Percentiles rank a stretch among this genome's conserved stretches.
Evolutionary conservation across 2,329 filamentous ascomycete species (phyloP).

Genomic region (Stagonosporopsis rhizophila): DNA sequence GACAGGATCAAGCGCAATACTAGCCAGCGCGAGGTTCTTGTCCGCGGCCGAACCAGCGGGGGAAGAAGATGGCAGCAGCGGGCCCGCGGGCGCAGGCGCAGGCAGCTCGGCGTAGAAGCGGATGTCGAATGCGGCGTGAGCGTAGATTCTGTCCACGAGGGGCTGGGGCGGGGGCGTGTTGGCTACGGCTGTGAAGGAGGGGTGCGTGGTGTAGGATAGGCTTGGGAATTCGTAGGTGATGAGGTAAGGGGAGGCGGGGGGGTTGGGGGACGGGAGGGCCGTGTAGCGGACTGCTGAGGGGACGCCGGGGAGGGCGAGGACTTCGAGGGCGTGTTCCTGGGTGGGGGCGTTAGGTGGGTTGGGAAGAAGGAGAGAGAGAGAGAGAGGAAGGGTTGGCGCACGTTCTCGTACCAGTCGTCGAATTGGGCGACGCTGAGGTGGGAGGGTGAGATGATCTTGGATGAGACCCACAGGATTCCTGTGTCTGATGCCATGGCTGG

Average conservation of each 20-base stretch:
- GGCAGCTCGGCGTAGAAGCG: constrained; percentile 4
- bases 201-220: not conserved
- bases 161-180: not conserved
- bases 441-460: not conserved
- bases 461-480: constrained; percentile 7
- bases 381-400: not conserved
- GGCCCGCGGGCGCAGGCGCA: not conserved
- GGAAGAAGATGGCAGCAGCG: not conserved
- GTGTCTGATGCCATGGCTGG: not conserved
- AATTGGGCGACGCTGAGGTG: not conserved
- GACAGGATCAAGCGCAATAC: not conserved
- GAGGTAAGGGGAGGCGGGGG: not conserved
- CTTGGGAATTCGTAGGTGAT: constrained; percentile 11
- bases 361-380: too few relatives aligned
- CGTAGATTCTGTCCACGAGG: not conserved
- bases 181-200: not conserved
- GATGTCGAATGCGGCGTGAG: constrained; percentile 1
- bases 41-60: not conserved
- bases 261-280: not conserved
- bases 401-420: constrained; percentile 13
- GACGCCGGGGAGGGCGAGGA: constrained; percentile 11
- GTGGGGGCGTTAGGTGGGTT: not conserved
- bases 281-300: constrained; percentile 6
- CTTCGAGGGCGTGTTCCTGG: constrained; percentile 14
- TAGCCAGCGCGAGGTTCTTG: not conserved